Evolutionary conservation across 139 green algal species (phyloP).

Genomic region (Ettlia oleoabundans): DNA sequence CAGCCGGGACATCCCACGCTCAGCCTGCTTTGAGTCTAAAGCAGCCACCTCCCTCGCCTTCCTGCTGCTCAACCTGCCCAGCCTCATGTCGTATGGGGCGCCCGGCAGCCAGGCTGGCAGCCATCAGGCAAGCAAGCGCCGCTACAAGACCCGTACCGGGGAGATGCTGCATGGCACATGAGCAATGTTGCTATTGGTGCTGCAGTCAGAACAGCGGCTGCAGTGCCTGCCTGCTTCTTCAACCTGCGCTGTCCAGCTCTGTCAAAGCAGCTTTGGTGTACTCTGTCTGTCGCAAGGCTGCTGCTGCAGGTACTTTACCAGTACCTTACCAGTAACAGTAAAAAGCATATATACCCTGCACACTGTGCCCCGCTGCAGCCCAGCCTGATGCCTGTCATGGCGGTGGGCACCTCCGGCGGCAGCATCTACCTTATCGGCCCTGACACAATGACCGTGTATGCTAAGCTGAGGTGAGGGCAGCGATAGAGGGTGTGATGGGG

Average conservation of each 20-base stretch:
- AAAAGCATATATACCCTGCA: too few relatives aligned
- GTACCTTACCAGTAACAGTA: too few relatives aligned
- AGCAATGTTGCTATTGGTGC: not conserved
- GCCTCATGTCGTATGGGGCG: conserved; percentile 33
- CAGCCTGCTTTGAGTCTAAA: conserved; percentile 53
- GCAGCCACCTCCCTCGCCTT: conserved; percentile 55
- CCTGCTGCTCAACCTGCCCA: conserved; percentile 43
- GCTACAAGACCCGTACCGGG: not conserved
- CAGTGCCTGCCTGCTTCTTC: too few relatives aligned
- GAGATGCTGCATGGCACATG: not conserved
- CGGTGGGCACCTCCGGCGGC: conserved; percentile 57
- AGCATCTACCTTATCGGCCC: conserved; percentile 53
- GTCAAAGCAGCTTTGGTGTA: too few relatives aligned
- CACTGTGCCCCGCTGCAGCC: conserved; percentile 12
- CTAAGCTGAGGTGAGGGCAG: conserved; percentile 54
- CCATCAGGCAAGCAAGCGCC: not conserved
- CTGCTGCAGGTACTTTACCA: too few relatives aligned
- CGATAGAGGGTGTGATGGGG: not conserved
- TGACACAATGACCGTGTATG: conserved; percentile 42
- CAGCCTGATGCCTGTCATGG: conserved; percentile 52
- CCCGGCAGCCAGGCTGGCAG: not conserved
- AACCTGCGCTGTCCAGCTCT: too few relatives aligned
- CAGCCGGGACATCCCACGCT: conserved; percentile 51
- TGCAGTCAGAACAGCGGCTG: too few relatives aligned
- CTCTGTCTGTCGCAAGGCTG: too few relatives aligned